phyloP scores from a whole-genome alignment of 352 stramenopile species.

The Peronosclerospora sorghi region DNA sequence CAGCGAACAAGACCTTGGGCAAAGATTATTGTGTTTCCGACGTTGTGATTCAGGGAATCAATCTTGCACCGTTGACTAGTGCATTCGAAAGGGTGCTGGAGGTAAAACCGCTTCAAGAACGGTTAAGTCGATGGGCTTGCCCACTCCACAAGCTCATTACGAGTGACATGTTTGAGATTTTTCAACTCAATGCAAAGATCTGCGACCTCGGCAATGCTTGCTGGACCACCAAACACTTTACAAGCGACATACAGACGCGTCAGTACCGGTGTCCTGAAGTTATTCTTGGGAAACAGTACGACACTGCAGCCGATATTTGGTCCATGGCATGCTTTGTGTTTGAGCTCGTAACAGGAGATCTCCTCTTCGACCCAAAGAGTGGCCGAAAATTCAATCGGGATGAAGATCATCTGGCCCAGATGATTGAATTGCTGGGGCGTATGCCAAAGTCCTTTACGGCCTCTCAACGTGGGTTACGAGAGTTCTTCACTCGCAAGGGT shows the following conservation, averaged over 20 bases:
- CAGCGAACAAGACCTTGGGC: not conserved
- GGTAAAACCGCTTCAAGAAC: constrained; percentile 19
- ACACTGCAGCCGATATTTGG: constrained; percentile 99
- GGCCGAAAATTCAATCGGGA: constrained; percentile 77
- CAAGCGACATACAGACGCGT: constrained; percentile 99
- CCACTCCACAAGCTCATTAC: constrained; percentile 25
- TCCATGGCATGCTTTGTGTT: constrained; percentile 98
- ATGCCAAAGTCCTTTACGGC: constrained; percentile 91
- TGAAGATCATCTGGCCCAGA: constrained; percentile 98
- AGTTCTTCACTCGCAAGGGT: constrained; percentile 97
- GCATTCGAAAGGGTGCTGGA: constrained; percentile 5
- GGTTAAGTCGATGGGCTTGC: constrained; percentile 30
- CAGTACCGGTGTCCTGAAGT: constrained; percentile 99
- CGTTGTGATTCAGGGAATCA: constrained; percentile 39
- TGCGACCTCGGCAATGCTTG: constrained; percentile 99
- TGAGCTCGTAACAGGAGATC: constrained; percentile 98
- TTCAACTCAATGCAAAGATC: constrained; percentile 74
- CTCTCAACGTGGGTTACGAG: constrained; percentile 69
- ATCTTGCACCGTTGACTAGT: constrained; percentile 16
- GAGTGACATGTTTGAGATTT: constrained; percentile 43
- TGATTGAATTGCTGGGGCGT: constrained; percentile 96
- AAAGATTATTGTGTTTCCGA: constrained; percentile 4
- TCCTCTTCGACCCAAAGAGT: constrained; percentile 97
- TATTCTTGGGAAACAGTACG: constrained; percentile 93
- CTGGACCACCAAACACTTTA: constrained; percentile 98